Base-by-base conservation (phyloP, 768 basidiomycete species). In the Tulasnella calospora region DNA sequence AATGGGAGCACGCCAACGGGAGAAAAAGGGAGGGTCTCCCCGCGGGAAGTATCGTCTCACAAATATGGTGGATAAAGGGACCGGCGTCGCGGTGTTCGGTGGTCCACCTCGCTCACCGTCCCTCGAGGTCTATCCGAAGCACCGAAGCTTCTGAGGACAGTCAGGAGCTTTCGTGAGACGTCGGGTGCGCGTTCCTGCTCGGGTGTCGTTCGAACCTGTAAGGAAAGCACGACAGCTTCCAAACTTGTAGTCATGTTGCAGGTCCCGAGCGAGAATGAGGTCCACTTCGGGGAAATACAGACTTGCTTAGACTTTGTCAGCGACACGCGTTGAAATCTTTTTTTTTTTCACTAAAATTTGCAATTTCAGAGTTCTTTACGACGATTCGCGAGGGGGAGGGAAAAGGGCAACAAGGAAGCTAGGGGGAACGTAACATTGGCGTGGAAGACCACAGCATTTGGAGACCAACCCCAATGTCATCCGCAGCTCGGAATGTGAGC, bases 11-110 rank as follows among this genome's bases (percentile, higher is more conserved):
- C 6, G 27, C 61, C n/a, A 67, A 10, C 33, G 7, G 61, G 61
- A 67, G 61, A 67, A 67, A 67, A 67, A 35, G 61, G 61, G 61
- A 67, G 61, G 61, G 61, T 67, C 61, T 35, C 30, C 23, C 30
- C 61, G 61, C 61, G 61, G 33, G 61, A 67, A 35, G 17, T 1
- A 6, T 27, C 61, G 7, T 7, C 15, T 5, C 19, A 35, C 23
- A 67, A 67, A 30, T 10, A 12, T 4, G 13, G 33, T 27, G 30
- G 15, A 35, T 27, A 67, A 67, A 67, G 61, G 61, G 61, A 67
- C 61, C 61, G 61, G 61, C 61, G 27, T 33, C 61, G 61, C 61
- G 61, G 61, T 67, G 61, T 67, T 67, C 61, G 61, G 61, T 67
- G 61, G 61, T 35, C 61, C 61, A 67, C 61, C 61, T 33, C 23